phyloP scores from a whole-genome alignment of 495 filamentous ascomycete genomes.

The Ramalina peruviana region DNA sequence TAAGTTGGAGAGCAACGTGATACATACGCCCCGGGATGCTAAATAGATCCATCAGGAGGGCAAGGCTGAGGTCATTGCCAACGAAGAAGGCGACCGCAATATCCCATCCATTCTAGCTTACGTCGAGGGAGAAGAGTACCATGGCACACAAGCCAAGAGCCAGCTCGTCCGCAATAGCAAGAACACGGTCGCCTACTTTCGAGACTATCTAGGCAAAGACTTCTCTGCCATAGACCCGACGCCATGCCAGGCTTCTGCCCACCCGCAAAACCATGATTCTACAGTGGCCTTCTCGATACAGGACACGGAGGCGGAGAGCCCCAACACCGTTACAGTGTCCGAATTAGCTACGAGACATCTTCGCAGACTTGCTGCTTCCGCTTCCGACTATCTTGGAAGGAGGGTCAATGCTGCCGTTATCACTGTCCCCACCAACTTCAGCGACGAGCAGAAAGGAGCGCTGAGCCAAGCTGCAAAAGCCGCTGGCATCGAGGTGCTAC shows the following conservation, averaged over 20 bases:
- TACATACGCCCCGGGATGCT: too few species aligned
- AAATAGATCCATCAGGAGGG: constrained; percentile 45
- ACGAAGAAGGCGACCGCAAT: constrained; percentile 98
- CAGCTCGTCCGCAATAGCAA: constrained; percentile 80
- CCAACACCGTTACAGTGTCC: constrained; percentile 60
- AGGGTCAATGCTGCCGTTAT: constrained; percentile 85
- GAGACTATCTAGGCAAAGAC: constrained; percentile 90
- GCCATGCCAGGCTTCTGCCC: constrained; percentile 82
- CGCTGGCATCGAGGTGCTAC: constrained; percentile 78
- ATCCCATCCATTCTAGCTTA: constrained; percentile 93
- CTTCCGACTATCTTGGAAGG: constrained; percentile 83
- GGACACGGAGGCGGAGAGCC: constrained; percentile 55
- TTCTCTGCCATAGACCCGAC: constrained; percentile 72
- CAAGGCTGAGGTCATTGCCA: constrained; percentile 94
- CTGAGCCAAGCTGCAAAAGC: constrained; percentile 61
- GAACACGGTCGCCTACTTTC: constrained; percentile 92
- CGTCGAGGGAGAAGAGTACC: constrained; percentile 88
- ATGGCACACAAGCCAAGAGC: constrained; percentile 86
- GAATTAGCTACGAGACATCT: constrained; percentile 84
- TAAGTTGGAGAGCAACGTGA: constrained; percentile 22
- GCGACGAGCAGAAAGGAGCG: constrained; percentile 68
- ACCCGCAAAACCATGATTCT: constrained; percentile 62
- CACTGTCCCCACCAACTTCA: constrained; percentile 87
- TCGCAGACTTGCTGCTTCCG: constrained; percentile 64
- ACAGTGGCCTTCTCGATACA: constrained; percentile 71